phyloP scores from a whole-genome alignment of 2,329 filamentous ascomycete species.

The Colletotrichum zoysiae region DNA sequence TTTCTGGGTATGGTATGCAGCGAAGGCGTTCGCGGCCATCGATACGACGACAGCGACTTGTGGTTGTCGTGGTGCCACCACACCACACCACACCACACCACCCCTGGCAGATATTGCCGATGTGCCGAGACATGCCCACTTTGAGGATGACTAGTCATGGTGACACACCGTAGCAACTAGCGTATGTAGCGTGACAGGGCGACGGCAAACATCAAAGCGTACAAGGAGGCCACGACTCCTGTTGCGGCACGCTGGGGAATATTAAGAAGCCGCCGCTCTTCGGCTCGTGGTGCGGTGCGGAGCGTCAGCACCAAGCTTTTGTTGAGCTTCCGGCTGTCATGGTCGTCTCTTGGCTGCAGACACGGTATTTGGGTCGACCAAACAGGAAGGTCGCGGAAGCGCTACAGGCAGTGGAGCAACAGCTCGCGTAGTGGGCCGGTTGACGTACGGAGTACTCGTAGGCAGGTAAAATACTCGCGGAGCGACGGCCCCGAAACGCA shows the following conservation, averaged over 20 bases:
- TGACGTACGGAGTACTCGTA: no score
- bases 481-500: neutral
- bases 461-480: neutral
- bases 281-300: neutral
- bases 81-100: no score
- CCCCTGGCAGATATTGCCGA: conserved; percentile 5
- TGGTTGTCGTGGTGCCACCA: neutral
- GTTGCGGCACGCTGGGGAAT: neutral
- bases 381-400: conserved; percentile 16
- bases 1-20: neutral
- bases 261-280: neutral
- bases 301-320: conserved; percentile 2
- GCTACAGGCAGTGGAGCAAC: neutral
- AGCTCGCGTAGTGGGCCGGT: neutral
- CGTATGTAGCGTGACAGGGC: conserved; percentile 28
- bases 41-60: neutral
- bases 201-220: conserved; percentile 27
- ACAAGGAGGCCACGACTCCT: neutral
- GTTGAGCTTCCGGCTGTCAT: neutral
- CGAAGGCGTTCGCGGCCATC: neutral
- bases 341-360: neutral
- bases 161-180: conserved; percentile 24
- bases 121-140: conserved; percentile 20
- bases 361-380: neutral
- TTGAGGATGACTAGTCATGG: conserved; percentile 13